phyloP scores from a whole-genome alignment of 2,329 filamentous ascomycete genomes.

The Penicillium sp. region DNA sequence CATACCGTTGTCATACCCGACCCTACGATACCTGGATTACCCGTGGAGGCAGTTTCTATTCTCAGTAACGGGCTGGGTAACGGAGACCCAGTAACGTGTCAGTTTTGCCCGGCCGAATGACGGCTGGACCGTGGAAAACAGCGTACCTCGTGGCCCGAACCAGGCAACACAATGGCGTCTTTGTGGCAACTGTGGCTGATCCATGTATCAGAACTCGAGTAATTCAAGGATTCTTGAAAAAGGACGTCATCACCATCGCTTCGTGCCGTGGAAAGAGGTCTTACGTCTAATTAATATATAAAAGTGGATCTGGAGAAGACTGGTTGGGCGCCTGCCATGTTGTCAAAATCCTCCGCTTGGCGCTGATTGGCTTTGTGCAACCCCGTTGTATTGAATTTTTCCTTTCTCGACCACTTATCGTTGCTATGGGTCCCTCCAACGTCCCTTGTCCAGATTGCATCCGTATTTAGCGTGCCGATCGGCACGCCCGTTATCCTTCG shows the following conservation, averaged over 20 bases:
- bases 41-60: background rate
- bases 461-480: background rate
- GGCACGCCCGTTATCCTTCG: constrained; percentile 1
- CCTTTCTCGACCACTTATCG: background rate
- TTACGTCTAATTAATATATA: constrained; percentile 29
- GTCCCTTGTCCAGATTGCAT: background rate
- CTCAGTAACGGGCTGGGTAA: background rate
- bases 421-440: background rate
- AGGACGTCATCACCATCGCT: constrained; percentile 13
- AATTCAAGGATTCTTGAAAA: background rate
- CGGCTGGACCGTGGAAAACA: constrained; percentile 17
- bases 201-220: background rate
- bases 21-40: background rate
- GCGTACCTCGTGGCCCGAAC: constrained; percentile 6
- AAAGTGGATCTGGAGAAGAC: constrained; percentile 13
- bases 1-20: constrained; percentile 4
- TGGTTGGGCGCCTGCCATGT: background rate
- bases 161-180: background rate
- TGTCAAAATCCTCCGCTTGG: background rate
- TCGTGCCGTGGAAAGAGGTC: constrained; percentile 6
- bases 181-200: background rate
- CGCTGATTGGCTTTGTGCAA: background rate
- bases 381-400: background rate
- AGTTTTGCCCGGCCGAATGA: background rate
- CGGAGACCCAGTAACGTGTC: background rate